Evolutionary conservation across 208 protist genomes (phyloP), one percentile per base, ranked within the genome.

Genomic region (Phytomonas serpens): DNA sequence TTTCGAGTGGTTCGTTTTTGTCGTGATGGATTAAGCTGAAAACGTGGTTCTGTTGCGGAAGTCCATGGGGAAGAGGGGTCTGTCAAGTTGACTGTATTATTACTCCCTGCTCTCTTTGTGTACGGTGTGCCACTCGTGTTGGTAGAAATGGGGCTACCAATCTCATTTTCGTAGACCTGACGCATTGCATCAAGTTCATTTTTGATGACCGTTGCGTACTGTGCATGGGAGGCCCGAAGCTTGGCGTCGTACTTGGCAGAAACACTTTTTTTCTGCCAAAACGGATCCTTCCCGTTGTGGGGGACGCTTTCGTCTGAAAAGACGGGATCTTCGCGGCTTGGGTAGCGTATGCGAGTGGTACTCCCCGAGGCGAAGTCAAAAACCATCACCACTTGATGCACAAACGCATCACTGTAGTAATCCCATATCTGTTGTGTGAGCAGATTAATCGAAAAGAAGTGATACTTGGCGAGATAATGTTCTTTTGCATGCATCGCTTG

Each of bases 391-490:
- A 93, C 68, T 30, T 87, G 87, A 71, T 97, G 93, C 68, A 95
- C 89, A 77, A 96, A 97, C 51, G 71, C 81, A 64, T 97, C 93
- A 23, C 88, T 84, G 42, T 90, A 83, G 72, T 97, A 97, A 77
- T 97, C 93, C 92, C 93, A 97, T 30, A 97, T 89, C 72, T 96
- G 88, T 78, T 97, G 93, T 19, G 90, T 97, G 4, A 88, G 77
- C 37, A 97, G 77, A 69, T 93, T 93, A 77, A 97, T 92, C 4
- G 92, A 94, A 71, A 96, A 97, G 65, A 85, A 84, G 79, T 97
- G 93, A 30, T 71, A 64, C 13, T 71, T 33, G 11, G 75, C 64
- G 0, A 86, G 38, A 57, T 78, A 96, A 77, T 97, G 93, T 0
- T 93, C 81, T 64, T 84, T 85, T 61, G 92, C 92, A 77, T 97